phyloP scores from a whole-genome alignment of 2,329 filamentous ascomycete genomes.

The Microascus cirrosus region DNA sequence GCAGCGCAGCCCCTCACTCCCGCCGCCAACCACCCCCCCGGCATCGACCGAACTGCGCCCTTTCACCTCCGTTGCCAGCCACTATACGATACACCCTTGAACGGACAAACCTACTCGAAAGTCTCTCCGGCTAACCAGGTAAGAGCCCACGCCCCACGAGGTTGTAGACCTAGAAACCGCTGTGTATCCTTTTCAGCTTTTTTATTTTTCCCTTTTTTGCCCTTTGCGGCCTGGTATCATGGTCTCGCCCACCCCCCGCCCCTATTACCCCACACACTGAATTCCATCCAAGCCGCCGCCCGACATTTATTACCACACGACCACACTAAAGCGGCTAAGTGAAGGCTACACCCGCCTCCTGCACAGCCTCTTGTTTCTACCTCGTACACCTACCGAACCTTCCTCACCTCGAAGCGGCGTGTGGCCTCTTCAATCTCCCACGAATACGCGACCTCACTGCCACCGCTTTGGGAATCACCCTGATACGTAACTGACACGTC shows the following conservation, averaged over 20 bases:
- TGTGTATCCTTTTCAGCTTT: no score
- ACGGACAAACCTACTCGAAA: no score
- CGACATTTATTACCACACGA: slow-evolving; percentile 3
- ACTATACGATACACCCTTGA: no score
- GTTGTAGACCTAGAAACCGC: no score
- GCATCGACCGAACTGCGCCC: no score
- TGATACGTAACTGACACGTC: slow-evolving; percentile 4
- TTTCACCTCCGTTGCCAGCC: no score
- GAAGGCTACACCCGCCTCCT: slow-evolving; percentile 1
- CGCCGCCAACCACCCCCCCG: neutral
- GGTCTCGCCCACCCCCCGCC: neutral
- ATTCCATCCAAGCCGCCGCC: neutral
- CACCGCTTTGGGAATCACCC: neutral
- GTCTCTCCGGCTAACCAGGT: no score
- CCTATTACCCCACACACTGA: neutral
- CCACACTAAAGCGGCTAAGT: slow-evolving; percentile 2
- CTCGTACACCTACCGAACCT: neutral
- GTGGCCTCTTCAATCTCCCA: neutral
- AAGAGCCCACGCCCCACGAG: no score
- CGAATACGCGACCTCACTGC: neutral
- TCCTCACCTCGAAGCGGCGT: neutral
- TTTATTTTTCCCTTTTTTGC: neutral
- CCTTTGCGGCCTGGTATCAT: neutral
- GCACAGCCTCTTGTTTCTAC: slow-evolving; percentile 2
- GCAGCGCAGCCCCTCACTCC: slow-evolving; percentile 7